A percentile compares a stretch with the other conserved stretches of the same genome.
Evolutionary conservation across 805 yeast species (phyloP).

Genomic region (Lipomyces starkeyi): DNA sequence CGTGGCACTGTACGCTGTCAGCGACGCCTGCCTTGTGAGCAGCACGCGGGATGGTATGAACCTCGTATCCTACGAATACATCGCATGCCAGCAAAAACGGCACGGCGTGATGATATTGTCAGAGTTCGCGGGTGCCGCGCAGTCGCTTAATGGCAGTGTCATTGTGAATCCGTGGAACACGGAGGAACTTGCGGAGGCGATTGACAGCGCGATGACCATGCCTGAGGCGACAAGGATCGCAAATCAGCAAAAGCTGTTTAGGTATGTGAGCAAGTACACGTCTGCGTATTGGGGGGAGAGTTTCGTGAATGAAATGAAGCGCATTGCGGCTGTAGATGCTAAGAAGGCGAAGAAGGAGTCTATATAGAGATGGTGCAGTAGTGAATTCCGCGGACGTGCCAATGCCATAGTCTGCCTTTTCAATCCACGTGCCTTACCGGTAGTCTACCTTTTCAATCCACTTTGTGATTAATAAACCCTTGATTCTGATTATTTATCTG

Average conservation of each 20-base stretch:
- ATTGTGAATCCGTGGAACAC: slow-evolving; percentile 98
- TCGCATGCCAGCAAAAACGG: slow-evolving; percentile 88
- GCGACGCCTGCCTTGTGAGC: slow-evolving; percentile 91
- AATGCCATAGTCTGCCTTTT: too few species aligned
- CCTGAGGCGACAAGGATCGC: slow-evolving; percentile 78
- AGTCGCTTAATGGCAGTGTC: slow-evolving; percentile 89
- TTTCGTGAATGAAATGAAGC: slow-evolving; percentile 79
- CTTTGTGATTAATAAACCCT: too few species aligned
- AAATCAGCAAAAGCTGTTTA: slow-evolving; percentile 83
- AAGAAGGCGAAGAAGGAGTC: slow-evolving; percentile 14
- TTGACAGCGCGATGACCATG: slow-evolving; percentile 83
- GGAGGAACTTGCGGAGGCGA: slow-evolving; percentile 86
- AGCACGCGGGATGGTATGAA: slow-evolving; percentile 99
- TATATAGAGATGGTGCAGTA: not conserved
- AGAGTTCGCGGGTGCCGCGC: slow-evolving; percentile 99
- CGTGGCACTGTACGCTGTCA: slow-evolving; percentile 79
- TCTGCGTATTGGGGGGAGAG: slow-evolving; percentile 97
- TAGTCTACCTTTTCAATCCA: too few species aligned
- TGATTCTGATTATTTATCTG: too few species aligned
- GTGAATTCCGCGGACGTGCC: too few species aligned
- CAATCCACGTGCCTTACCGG: too few species aligned
- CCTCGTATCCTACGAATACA: slow-evolving; percentile 92
- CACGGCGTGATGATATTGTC: slow-evolving; percentile 87
- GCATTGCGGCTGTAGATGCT: slow-evolving; percentile 31
- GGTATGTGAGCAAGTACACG: slow-evolving; percentile 89